phyloP scores from a whole-genome alignment of 768 basidiomycete species.

The Trametes cubensis region DNA sequence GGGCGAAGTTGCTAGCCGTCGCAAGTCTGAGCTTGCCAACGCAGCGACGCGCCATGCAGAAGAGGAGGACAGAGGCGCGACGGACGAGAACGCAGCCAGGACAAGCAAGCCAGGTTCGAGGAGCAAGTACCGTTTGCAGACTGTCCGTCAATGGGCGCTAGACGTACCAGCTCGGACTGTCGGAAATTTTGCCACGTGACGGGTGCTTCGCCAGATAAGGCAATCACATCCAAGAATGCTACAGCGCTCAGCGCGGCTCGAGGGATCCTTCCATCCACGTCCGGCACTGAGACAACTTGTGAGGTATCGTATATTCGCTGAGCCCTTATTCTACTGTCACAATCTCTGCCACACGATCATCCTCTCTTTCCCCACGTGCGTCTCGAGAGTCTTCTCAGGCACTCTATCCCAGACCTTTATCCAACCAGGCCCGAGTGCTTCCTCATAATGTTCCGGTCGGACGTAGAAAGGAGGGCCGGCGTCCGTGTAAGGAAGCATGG shows the following conservation, averaged over 20 bases:
- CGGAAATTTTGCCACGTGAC: constrained; percentile 23
- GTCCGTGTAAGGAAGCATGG: constrained; percentile 45
- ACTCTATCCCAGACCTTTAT: constrained; percentile 55
- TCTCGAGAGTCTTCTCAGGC: constrained; percentile 44
- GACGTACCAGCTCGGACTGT: background rate
- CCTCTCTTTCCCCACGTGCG: constrained; percentile 51
- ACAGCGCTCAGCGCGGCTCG: too few species aligned
- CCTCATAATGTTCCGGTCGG: constrained; percentile 56
- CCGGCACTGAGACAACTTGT: too few species aligned
- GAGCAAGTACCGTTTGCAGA: background rate
- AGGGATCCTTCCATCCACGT: too few species aligned
- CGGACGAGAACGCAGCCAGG: background rate
- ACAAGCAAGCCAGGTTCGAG: background rate
- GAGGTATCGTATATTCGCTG: background rate
- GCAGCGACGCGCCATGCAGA: constrained; percentile 24
- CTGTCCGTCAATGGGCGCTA: constrained; percentile 15
- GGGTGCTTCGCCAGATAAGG: background rate
- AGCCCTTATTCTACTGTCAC: background rate
- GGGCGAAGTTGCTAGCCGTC: constrained; percentile 6
- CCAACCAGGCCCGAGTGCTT: constrained; percentile 52
- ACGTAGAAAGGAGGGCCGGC: constrained; percentile 68
- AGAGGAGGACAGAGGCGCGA: background rate
- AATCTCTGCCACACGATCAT: constrained; percentile 57
- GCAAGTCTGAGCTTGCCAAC: constrained; percentile 22
- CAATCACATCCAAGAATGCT: background rate